These are phyloP conservation scores for Fusarium praegraminearum DNA, from an alignment of 2,329 filamentous ascomycete genomes.

Conservation along the genomic window DNA sequence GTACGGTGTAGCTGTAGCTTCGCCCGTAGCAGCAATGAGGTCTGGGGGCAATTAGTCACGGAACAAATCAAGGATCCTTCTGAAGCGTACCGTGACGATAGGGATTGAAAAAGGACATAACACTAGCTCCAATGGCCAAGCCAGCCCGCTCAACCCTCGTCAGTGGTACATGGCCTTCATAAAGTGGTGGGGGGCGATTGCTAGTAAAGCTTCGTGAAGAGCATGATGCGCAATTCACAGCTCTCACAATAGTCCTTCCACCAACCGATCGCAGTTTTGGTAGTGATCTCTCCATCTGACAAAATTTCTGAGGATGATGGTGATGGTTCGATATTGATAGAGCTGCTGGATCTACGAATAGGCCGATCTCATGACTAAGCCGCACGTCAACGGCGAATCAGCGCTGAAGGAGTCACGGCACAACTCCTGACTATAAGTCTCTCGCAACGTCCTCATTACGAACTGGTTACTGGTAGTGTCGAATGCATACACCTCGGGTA, in stretches of 20 bases:
- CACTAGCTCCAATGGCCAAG: conserved; percentile 73
- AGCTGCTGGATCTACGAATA: neutral
- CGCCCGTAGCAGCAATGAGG: conserved; percentile 92
- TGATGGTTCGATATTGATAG: conserved; percentile 31
- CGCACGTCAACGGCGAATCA: conserved; percentile 2
- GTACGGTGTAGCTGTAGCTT: conserved; percentile 93
- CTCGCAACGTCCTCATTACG: neutral
- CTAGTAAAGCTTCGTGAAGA: conserved; percentile 73
- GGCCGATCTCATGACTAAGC: conserved; percentile 21
- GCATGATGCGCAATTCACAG: conserved; percentile 39
- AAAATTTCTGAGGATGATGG: conserved; percentile 9
- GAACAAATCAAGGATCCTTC: neutral
- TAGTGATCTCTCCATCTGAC: conserved; percentile 45
- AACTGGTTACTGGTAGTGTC: neutral
- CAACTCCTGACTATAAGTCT: neutral
- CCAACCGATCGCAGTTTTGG: conserved; percentile 39
- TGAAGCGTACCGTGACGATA: conserved; percentile 74
- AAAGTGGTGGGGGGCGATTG: conserved; percentile 86
- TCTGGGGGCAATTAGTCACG: conserved; percentile 63
- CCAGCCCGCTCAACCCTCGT: conserved; percentile 80
- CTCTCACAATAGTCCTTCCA: conserved; percentile 27
- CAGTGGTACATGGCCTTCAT: conserved; percentile 92
- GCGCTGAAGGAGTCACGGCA: conserved; percentile 3
- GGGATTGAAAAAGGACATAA: conserved; percentile 77
- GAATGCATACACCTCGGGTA: conserved; percentile 4